A percentile compares a stretch with the other conserved stretches of the same genome.
phyloP scores from a whole-genome alignment of 352 stramenopile genomes.

The Aphanomyces astaci region DNA sequence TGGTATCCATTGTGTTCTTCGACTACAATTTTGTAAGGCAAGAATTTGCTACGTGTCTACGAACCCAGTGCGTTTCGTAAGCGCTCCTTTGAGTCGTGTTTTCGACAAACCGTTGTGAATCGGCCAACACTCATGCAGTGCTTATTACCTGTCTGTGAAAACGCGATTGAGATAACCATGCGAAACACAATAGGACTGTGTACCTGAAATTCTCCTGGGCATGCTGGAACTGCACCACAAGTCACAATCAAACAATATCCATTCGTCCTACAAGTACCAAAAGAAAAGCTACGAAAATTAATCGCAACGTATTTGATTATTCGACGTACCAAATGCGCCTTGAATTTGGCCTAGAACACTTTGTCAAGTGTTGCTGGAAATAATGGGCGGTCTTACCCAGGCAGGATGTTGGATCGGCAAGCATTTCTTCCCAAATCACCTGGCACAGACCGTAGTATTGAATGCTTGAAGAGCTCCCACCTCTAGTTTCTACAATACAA shows the following conservation, averaged over 20 bases:
- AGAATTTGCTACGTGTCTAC: neutral
- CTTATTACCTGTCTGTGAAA: slow-evolving; percentile 49
- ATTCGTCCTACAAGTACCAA: too few relatives aligned
- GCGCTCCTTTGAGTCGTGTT: slow-evolving; percentile 42
- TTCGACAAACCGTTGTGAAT: neutral
- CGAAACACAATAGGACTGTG: too few relatives aligned
- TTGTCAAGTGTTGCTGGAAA: neutral
- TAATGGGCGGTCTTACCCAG: slow-evolving; percentile 40
- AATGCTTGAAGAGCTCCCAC: neutral
- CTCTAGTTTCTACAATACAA: slow-evolving; percentile 12
- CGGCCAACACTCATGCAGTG: too few relatives aligned
- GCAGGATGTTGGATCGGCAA: slow-evolving; percentile 70
- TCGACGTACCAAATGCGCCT: slow-evolving; percentile 11
- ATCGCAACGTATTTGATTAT: neutral
- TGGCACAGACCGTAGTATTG: slow-evolving; percentile 23
- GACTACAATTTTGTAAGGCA: slow-evolving; percentile 27
- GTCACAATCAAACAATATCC: neutral
- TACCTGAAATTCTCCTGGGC: slow-evolving; percentile 77
- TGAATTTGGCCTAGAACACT: slow-evolving; percentile 22
- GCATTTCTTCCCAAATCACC: slow-evolving; percentile 85
- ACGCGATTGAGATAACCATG: too few relatives aligned
- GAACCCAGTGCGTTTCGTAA: slow-evolving; percentile 42
- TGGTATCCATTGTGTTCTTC: slow-evolving; percentile 79
- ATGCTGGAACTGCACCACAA: slow-evolving; percentile 54
- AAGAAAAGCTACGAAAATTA: slow-evolving; percentile 16